phyloP scores from a whole-genome alignment of 495 filamentous ascomycete genomes.

The Neurospora cerealis region DNA sequence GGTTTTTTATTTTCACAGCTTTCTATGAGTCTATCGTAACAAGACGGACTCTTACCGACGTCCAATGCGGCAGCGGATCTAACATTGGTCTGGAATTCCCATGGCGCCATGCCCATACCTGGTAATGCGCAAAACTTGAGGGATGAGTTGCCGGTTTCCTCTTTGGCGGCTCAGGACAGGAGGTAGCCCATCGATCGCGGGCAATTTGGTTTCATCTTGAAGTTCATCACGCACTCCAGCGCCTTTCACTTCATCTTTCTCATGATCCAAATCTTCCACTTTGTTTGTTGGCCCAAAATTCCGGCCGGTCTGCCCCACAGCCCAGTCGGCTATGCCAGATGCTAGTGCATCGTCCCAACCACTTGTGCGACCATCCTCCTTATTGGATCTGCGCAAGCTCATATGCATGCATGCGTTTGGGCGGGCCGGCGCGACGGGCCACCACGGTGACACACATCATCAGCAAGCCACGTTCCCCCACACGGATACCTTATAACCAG shows the following conservation, averaged over 20 bases:
- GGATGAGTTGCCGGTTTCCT: not conserved
- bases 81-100: not conserved
- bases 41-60: not conserved
- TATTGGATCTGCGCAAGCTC: not conserved
- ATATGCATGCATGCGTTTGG: not conserved
- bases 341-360: not conserved
- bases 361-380: not conserved
- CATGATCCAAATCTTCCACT: not conserved
- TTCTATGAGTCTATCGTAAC: not conserved
- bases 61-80: not conserved
- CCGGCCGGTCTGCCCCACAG: not conserved
- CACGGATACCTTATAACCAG: not conserved
- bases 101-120: not conserved
- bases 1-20: no score
- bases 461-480: not conserved
- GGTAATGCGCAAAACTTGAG: not conserved
- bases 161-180: not conserved
- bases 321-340: not conserved
- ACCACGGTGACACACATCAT: not conserved
- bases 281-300: not conserved
- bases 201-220: not conserved
- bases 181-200: not conserved
- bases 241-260: not conserved
- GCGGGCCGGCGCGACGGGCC: not conserved
- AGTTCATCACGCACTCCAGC: not conserved